Base-by-base conservation (phyloP, 179 eudicot species). In the Heliamphora pulchella region DNA sequence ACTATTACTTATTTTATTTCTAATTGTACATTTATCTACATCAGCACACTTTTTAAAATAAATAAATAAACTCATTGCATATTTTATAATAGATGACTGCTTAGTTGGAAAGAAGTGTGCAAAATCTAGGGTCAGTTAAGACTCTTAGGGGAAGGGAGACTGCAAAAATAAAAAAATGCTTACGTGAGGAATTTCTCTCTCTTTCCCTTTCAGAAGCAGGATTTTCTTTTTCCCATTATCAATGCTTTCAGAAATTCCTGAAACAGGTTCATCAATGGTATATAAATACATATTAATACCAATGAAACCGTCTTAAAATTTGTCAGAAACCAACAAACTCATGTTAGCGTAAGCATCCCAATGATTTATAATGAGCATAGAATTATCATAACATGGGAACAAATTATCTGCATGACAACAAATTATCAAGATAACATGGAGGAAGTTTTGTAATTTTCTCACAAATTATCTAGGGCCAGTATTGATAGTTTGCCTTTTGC, bases 161-260 rank as follows among this genome's bases (percentile, higher is more conserved):
- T 70, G 74, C 10, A 46, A 61, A 61, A 17, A 59, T 8, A 76
- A 17, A 18, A 58, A 75, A 76, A 75, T 31, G 62, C 90, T 85
- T 83, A 90, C 98, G 82, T 86, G 80, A 78, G 90, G 82, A 87
- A 88, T 84, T 78, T 94, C 93, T 86, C 84, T 90, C 81, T 87
- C 95, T 87, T 92, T 94, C 81, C 97, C 98, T 85, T 92, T 94
- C 85, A 94, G 77, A 83, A 94, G 96, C 82, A 94, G 83, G 81
- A 94, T 87, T 83, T 86, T 92, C 86, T 90, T 92, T 90, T 88
- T 91, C 68, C 89, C 90, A 77, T 80, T 72, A 54, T 87, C 92
- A 79, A 78, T 54, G 67, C 84, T 70, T 65, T 82, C 85, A 67
- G 91, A 80, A 43, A 80, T 82, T 70, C 93, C 98, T 91, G 86